Evolutionary conservation across 2,329 filamentous ascomycete species (phyloP).

Genomic region (Nothophoma quercina): DNA sequence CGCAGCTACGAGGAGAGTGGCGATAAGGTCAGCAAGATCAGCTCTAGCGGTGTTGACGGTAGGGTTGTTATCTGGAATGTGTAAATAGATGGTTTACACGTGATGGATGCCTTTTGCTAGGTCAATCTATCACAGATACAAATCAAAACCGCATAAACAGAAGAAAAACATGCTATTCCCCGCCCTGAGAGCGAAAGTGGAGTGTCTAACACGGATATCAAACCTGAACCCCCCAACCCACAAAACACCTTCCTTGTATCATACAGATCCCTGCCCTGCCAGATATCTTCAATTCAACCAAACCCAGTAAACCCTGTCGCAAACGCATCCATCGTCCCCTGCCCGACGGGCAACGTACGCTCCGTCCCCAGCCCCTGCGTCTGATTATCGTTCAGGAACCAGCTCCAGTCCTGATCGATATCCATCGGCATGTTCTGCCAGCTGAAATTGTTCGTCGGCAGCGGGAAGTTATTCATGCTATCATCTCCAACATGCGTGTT

Average conservation of each 20-base stretch:
- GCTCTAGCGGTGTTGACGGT: conserved; percentile 64
- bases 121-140: neutral
- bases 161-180: neutral
- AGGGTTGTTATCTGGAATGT: conserved; percentile 58
- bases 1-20: conserved; percentile 75
- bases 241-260: neutral
- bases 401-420: conserved; percentile 53
- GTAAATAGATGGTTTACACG: conserved; percentile 30
- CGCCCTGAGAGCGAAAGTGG: conserved; percentile 3
- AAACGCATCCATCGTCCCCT: conserved; percentile 8
- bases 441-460: conserved; percentile 46
- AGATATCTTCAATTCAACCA: too few relatives aligned
- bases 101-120: neutral
- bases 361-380: conserved; percentile 12
- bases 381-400: conserved; percentile 47
- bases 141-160: neutral
- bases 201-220: conserved; percentile 2
- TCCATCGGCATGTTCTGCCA: conserved; percentile 53
- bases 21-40: conserved; percentile 77
- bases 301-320: conserved; percentile 9
- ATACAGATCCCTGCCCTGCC: too few relatives aligned
- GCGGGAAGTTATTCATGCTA: conserved; percentile 39
- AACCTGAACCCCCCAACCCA: neutral
- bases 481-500: conserved; percentile 41
- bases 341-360: neutral